These are phyloP conservation scores for Beverwykella pulmonaria DNA, from an alignment of 495 filamentous ascomycete species.

Conservation along the genomic window DNA sequence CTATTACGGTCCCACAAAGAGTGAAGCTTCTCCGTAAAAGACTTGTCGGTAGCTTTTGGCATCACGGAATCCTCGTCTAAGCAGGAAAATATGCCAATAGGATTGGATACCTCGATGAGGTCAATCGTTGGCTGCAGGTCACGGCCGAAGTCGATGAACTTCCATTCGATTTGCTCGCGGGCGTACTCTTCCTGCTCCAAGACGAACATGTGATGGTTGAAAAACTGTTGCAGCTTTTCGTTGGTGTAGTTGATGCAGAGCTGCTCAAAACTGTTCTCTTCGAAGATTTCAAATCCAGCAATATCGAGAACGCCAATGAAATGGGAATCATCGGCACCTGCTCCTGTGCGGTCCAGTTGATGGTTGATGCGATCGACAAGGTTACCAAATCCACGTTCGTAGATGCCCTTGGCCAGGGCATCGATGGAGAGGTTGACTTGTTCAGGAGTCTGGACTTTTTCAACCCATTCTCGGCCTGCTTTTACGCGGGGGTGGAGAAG, in stretches of 20 bases:
- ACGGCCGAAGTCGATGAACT: slow-evolving; percentile 98
- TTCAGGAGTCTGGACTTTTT: slow-evolving; percentile 95
- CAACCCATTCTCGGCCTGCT: slow-evolving; percentile 96
- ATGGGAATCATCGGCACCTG: slow-evolving; percentile 79
- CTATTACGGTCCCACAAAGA: slow-evolving; percentile 95
- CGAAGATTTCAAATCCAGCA: slow-evolving; percentile 98
- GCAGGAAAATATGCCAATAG: slow-evolving; percentile 98
- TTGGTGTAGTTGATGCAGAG: slow-evolving; percentile 99
- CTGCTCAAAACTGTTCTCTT: slow-evolving; percentile 98
- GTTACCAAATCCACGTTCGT: slow-evolving; percentile 92
- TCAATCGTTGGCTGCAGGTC: slow-evolving; percentile 98
- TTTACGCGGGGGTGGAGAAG: slow-evolving; percentile 91
- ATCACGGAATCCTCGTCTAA: slow-evolving; percentile 98
- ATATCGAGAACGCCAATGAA: slow-evolving; percentile 99
- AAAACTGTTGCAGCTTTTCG: slow-evolving; percentile 98
- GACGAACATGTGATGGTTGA: slow-evolving; percentile 99
- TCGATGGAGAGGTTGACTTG: slow-evolving; percentile 90
- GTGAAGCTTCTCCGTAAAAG: slow-evolving; percentile 96
- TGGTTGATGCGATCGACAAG: slow-evolving; percentile 89
- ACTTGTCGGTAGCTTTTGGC: slow-evolving; percentile 97
- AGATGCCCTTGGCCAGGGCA: slow-evolving; percentile 94
- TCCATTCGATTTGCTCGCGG: slow-evolving; percentile 97
- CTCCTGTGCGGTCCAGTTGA: slow-evolving; percentile 78
- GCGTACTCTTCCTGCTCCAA: slow-evolving; percentile 99
- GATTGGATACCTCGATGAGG: slow-evolving; percentile 92